Evolutionary conservation across 1,139 yeast species (phyloP), one percentile per base, ranked within the genome.

Genomic region (Sugiyamaella novakii): DNA sequence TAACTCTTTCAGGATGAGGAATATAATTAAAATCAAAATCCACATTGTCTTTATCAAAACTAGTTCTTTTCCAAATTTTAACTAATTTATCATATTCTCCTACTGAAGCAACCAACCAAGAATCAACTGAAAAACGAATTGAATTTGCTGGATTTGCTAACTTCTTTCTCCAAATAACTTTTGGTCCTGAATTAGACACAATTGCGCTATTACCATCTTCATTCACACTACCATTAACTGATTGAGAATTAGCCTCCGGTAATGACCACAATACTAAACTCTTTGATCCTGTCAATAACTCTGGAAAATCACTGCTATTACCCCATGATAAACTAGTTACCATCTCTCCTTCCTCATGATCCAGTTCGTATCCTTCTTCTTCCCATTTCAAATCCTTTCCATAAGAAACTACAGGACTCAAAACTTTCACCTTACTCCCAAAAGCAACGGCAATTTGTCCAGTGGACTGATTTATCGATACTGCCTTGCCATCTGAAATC

Each of bases 61-160:
- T 79, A 3, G 83, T 72, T 40, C 97, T 72, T 44, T 83, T 76
- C 96, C 96, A 91, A 3, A 89, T 75, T 62, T 87, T 87, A 28
- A 87, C 81, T 11, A 84, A 70, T 43, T 76, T 72, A 62, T 87
- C 96, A 61, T 76, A 79, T 40, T 69, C 70, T 12, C 63, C 56
- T 41, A 79, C 75, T 44, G 84, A 77, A 3, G 91, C 84, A 21
- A 91, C 79, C 43, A 83, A 72, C 51, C 78, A 78, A 0, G 88
- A 80, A 56, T 84, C 84, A 19, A 78, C 80, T 0, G 94, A 80
- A 38, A 83, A 78, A 31, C 72, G 70, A 4, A 82, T 76, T 43
- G 69, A 63, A 47, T 76, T 74, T 0, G 83, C 80, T 0, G 87
- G 83, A 34, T 73, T 73, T 0, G 89, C 67, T 14, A 66, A 54